These are phyloP conservation scores for Hypsizygus ulmarius DNA, from an alignment of 1,284 basidiomycete genomes.

Conservation along the genomic window DNA sequence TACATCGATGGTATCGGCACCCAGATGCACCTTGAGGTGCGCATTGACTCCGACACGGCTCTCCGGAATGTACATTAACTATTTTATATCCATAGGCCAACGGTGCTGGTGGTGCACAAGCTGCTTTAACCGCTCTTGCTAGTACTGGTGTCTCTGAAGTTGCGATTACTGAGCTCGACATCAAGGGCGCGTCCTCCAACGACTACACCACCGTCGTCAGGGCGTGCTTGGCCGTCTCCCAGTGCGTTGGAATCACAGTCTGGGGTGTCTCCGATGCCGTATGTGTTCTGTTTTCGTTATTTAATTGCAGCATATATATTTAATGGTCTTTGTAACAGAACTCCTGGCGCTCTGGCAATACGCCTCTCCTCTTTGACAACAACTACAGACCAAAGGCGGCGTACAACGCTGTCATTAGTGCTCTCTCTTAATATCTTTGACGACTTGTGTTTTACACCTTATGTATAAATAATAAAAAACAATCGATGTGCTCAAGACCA, in stretches of 20 bases:
- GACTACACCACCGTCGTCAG: slow-evolving; percentile 44
- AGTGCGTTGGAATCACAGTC: slow-evolving; percentile 39
- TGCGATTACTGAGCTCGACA: slow-evolving; percentile 41
- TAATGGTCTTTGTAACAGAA: too few relatives aligned
- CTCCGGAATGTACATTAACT: neutral
- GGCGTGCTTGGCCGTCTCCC: slow-evolving; percentile 39
- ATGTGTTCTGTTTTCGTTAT: neutral
- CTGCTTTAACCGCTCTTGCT: slow-evolving; percentile 35
- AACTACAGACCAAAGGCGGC: slow-evolving; percentile 48
- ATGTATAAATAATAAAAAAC: neutral
- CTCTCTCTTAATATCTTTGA: slow-evolving; percentile 20
- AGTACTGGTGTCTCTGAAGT: slow-evolving; percentile 37
- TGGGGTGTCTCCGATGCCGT: slow-evolving; percentile 18
- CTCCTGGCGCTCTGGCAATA: slow-evolving; percentile 42
- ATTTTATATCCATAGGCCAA: slow-evolving; percentile 29
- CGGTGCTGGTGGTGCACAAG: slow-evolving; percentile 38
- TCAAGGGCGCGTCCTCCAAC: slow-evolving; percentile 27
- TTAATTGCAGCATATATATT: too few relatives aligned
- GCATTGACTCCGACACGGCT: slow-evolving; percentile 1
- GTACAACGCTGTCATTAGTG: slow-evolving; percentile 41
- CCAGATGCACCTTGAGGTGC: slow-evolving; percentile 38
- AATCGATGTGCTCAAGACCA: neutral
- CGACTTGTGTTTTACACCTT: neutral
- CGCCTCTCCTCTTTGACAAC: slow-evolving; percentile 42
- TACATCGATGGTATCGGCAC: slow-evolving; percentile 42